These are phyloP conservation scores for Malus sieversii DNA, from an alignment of 306 rosid genomes.

Conservation along the genomic window DNA sequence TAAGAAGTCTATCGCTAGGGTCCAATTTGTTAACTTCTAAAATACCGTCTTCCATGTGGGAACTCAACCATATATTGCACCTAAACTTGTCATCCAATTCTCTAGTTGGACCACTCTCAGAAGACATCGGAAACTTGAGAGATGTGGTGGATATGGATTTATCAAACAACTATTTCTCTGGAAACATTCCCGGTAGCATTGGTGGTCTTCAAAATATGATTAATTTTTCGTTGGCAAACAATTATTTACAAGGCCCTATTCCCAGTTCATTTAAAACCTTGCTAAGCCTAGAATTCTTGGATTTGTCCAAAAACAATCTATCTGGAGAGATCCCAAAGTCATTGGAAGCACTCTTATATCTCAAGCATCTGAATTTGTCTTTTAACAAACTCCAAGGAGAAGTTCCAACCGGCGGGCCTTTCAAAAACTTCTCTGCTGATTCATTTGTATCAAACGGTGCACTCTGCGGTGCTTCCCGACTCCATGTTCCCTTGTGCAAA, in stretches of 20 bases:
- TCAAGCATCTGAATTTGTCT: not conserved
- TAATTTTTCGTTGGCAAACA: not conserved
- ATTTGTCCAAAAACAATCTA: not conserved
- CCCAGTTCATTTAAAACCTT: not conserved
- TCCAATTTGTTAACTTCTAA: too few relatives aligned
- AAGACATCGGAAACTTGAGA: not conserved
- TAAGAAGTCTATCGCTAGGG: not conserved
- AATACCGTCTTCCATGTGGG: not conserved
- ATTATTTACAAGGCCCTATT: not conserved
- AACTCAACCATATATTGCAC: not conserved
- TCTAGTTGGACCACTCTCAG: not conserved
- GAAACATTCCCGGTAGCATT: not conserved
- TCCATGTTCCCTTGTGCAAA: not conserved
- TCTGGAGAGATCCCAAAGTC: not conserved
- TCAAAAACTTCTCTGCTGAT: too few relatives aligned
- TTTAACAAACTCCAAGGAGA: not conserved
- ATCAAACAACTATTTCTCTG: not conserved
- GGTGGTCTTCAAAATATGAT: not conserved
- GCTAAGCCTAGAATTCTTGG: not conserved
- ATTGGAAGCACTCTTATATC: not conserved
- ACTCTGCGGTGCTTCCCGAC: not conserved
- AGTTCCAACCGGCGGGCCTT: not conserved
- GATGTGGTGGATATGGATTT: not conserved
- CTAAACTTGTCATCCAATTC: not conserved
- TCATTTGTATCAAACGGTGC: not conserved